A percentile compares a stretch with the other conserved stretches of the same genome.
phyloP scores from a whole-genome alignment of 2,329 filamentous ascomycete species.

The Magnaporthiopsis rhizophila region DNA sequence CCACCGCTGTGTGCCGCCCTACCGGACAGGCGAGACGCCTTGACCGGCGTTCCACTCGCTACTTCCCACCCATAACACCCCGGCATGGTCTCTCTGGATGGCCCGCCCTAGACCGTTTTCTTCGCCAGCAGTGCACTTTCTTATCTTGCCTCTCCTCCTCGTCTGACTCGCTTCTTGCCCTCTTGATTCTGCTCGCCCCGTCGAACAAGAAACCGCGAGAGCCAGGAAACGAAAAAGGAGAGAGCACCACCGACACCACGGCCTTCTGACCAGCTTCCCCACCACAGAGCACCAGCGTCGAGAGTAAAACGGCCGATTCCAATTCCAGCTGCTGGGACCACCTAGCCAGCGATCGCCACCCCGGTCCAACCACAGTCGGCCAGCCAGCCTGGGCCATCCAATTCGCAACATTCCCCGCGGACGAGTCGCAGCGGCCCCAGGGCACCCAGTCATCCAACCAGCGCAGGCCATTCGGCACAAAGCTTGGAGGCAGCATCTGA shows the following conservation, averaged over 20 bases:
- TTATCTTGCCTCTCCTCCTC: not conserved
- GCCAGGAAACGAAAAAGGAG: not conserved
- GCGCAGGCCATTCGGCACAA: not conserved
- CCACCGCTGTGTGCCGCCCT: not conserved
- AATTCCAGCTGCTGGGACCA: not conserved
- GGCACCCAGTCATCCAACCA: constrained; percentile 1
- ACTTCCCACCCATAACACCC: not conserved
- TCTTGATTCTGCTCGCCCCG: not conserved
- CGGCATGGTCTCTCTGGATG: not conserved
- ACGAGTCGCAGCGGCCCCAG: not conserved
- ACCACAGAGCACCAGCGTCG: not conserved
- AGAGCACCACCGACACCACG: not conserved
- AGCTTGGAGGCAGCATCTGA: constrained; percentile 1
- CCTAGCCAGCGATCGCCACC: not conserved
- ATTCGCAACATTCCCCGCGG: not conserved
- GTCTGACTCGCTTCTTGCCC: constrained; percentile 1
- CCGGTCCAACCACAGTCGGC: not conserved
- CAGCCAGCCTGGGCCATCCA: not conserved
- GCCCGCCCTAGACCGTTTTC: not conserved
- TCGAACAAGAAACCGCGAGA: not conserved
- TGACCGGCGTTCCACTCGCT: not conserved
- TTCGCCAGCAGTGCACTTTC: not conserved
- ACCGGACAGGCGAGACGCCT: not conserved
- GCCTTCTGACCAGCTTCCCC: not conserved
- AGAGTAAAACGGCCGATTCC: not conserved